Percentiles rank a stretch among this genome's conserved stretches.
These are phyloP conservation scores for Aspergillus tanneri DNA, from an alignment of 2,329 filamentous ascomycete genomes.

Conservation along the genomic window DNA sequence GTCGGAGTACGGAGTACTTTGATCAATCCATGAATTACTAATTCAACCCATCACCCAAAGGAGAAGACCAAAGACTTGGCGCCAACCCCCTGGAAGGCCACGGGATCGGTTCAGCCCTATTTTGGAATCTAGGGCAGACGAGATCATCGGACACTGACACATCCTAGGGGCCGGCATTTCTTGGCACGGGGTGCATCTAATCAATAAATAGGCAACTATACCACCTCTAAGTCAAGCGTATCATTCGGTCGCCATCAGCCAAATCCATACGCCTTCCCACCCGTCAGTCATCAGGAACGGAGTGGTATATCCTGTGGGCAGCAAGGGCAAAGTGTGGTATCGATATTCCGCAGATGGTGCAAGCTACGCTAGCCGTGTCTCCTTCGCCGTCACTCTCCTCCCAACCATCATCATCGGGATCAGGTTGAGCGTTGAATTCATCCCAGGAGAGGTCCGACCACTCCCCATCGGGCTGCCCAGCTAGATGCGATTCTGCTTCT, in stretches of 20 bases:
- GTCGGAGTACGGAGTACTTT: too few relatives aligned
- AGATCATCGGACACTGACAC: too few relatives aligned
- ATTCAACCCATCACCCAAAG: too few relatives aligned
- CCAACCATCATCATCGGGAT: conserved; percentile 30
- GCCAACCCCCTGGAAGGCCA: background rate
- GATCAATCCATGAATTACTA: too few relatives aligned
- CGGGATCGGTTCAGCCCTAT: background rate
- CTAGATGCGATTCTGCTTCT: background rate
- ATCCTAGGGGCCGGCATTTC: too few relatives aligned
- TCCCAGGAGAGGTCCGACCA: background rate
- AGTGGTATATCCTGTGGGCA: conserved; percentile 52
- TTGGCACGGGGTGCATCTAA: too few relatives aligned
- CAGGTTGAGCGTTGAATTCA: background rate
- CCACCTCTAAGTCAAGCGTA: too few relatives aligned
- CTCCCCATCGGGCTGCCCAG: background rate
- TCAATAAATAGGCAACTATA: too few relatives aligned
- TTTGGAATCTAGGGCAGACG: too few relatives aligned
- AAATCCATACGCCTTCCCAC: too few relatives aligned
- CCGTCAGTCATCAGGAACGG: conserved; percentile 15
- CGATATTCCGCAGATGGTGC: conserved; percentile 44
- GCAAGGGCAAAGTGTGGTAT: conserved; percentile 53
- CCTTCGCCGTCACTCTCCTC: conserved; percentile 35
- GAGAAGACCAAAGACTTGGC: background rate
- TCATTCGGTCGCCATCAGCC: too few relatives aligned
- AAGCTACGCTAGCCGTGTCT: conserved; percentile 34